phyloP scores from a whole-genome alignment of 148 eudicot genomes.

The Rhododendron kiyosumense region DNA sequence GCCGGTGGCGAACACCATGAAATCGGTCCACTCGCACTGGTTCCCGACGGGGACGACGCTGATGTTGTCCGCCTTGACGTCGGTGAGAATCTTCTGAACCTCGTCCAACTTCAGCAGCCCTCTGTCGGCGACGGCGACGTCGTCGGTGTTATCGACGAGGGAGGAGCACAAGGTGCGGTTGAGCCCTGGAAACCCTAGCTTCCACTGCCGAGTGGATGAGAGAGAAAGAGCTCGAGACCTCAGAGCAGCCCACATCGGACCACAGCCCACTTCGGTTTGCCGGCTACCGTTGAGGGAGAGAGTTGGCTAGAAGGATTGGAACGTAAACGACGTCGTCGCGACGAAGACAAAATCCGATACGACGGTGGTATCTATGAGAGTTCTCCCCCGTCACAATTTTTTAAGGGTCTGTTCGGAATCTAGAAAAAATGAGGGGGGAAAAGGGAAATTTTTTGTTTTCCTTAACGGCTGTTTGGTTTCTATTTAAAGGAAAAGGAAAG shows the following conservation, averaged over 20 bases:
- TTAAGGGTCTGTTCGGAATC: too few relatives aligned
- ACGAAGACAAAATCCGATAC: too few relatives aligned
- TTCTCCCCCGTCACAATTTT: too few relatives aligned
- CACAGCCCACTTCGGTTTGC: background rate
- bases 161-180: slow-evolving; percentile 16
- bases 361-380: too few relatives aligned
- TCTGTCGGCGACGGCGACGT: background rate
- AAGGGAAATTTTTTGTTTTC: too few relatives aligned
- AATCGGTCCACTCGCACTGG: slow-evolving; percentile 63
- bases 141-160: slow-evolving; percentile 13
- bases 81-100: slow-evolving; percentile 60
- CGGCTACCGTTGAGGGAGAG: background rate
- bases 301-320: background rate
- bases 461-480: too few relatives aligned
- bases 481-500: too few relatives aligned
- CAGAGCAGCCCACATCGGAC: slow-evolving; percentile 32
- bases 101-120: slow-evolving; percentile 67
- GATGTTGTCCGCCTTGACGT: slow-evolving; percentile 74
- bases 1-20: slow-evolving; percentile 87
- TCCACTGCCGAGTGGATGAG: slow-evolving; percentile 15
- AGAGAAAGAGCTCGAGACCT: slow-evolving; percentile 22
- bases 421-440: too few relatives aligned
- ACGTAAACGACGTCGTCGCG: too few relatives aligned
- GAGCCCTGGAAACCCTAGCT: slow-evolving; percentile 6
- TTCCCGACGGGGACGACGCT: slow-evolving; percentile 51